These are phyloP conservation scores for Laetiporus sulphureus DNA, from an alignment of 1,284 basidiomycete genomes.

Conservation along the genomic window DNA sequence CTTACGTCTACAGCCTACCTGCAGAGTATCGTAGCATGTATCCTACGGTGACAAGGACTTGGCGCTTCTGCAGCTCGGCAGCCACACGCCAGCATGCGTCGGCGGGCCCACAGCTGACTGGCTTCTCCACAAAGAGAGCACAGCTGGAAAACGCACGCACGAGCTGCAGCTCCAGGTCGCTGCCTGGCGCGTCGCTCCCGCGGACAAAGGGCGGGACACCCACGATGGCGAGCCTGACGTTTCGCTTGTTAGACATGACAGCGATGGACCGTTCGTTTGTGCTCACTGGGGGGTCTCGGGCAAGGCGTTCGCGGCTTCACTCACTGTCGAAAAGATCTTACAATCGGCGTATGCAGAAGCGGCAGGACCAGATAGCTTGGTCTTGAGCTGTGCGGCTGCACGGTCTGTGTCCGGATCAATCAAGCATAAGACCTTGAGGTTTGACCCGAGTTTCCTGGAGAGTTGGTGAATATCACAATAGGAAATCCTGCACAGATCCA, in stretches of 20 bases:
- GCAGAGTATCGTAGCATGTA: constrained; percentile 53
- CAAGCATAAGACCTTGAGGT: constrained; percentile 15
- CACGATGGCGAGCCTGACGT: constrained; percentile 49
- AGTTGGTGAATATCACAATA: neutral
- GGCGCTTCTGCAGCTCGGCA: constrained; percentile 5
- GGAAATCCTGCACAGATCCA: neutral
- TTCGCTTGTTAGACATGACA: too few species aligned
- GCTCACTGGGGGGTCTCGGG: too few species aligned
- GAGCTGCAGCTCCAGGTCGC: constrained; percentile 51
- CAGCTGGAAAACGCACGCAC: constrained; percentile 46
- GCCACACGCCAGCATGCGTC: constrained; percentile 20
- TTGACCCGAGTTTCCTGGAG: constrained; percentile 12
- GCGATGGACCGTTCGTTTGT: too few species aligned
- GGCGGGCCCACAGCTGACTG: constrained; percentile 29
- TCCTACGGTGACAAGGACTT: constrained; percentile 20
- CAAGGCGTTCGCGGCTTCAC: constrained; percentile 9
- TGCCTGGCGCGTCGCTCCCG: constrained; percentile 38
- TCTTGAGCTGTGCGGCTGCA: constrained; percentile 10
- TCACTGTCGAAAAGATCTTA: constrained; percentile 11
- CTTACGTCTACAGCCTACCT: constrained; percentile 19
- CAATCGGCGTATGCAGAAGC: constrained; percentile 9
- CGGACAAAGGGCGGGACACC: constrained; percentile 53
- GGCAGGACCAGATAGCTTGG: constrained; percentile 7
- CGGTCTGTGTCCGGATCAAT: constrained; percentile 14
- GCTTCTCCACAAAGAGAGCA: constrained; percentile 57